A percentile compares a stretch with the other conserved stretches of the same genome.
phyloP scores from a whole-genome alignment of 768 basidiomycete genomes.

The Tricholoma saponaceum region DNA sequence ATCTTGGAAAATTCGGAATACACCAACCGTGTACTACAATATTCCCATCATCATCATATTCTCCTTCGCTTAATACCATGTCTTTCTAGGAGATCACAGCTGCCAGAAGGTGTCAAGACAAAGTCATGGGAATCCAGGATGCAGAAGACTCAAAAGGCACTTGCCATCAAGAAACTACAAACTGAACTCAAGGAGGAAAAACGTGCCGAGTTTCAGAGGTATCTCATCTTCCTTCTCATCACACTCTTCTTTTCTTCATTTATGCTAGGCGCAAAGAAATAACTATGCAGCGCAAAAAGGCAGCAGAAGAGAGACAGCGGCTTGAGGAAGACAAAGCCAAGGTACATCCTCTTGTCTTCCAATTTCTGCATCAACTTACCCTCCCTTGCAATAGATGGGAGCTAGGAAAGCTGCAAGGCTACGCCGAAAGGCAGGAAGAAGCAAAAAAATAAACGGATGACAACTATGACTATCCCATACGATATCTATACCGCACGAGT shows the following conservation, averaged over 20 bases:
- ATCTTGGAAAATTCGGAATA: constrained; percentile 54
- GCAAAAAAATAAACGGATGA: constrained; percentile 79
- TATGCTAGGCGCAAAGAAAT: constrained; percentile 56
- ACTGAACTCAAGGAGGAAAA: constrained; percentile 76
- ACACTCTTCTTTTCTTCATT: neutral
- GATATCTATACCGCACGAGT: neutral
- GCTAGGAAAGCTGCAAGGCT: constrained; percentile 72
- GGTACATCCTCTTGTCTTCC: constrained; percentile 29
- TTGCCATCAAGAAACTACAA: constrained; percentile 72
- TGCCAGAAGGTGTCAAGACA: constrained; percentile 60
- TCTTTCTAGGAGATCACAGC: constrained; percentile 53
- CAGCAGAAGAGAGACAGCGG: constrained; percentile 67
- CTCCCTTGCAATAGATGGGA: constrained; percentile 56
- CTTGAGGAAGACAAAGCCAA: constrained; percentile 64
- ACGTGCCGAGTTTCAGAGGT: constrained; percentile 61
- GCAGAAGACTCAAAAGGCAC: constrained; percentile 58
- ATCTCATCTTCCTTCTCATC: constrained; percentile 9
- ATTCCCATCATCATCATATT: neutral
- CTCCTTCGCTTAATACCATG: constrained; percentile 8
- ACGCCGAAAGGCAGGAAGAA: constrained; percentile 67
- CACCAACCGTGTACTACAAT: constrained; percentile 44
- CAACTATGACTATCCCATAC: constrained; percentile 4
- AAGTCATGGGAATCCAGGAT: constrained; percentile 68
- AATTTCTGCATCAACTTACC: neutral
- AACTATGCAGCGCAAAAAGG: constrained; percentile 66